phyloP scores from a whole-genome alignment of 208 protist species.

The Trypanosoma scelopori region DNA sequence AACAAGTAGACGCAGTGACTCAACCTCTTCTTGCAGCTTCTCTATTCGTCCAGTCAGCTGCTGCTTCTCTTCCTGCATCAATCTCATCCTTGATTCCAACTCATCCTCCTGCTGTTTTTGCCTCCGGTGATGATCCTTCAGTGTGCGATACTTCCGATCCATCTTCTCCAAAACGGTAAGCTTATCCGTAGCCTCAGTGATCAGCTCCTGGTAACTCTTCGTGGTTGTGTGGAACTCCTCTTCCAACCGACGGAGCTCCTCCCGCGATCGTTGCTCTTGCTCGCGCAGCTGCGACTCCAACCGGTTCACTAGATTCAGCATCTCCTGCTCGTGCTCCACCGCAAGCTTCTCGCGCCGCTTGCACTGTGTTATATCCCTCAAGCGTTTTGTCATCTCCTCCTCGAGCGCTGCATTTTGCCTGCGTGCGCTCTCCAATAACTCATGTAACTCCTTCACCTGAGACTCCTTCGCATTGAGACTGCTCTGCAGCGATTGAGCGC shows the following conservation, averaged over 20 bases:
- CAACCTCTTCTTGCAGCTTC: slow-evolving; percentile 31
- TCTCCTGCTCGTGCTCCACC: slow-evolving; percentile 25
- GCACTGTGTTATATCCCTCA: slow-evolving; percentile 25
- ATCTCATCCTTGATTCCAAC: neutral
- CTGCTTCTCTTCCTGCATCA: slow-evolving; percentile 35
- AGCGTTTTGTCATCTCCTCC: slow-evolving; percentile 28
- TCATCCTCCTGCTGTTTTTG: slow-evolving; percentile 23
- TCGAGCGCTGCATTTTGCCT: neutral
- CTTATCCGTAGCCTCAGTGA: slow-evolving; percentile 60
- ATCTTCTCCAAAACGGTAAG: slow-evolving; percentile 60
- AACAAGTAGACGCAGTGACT: slow-evolving; percentile 34
- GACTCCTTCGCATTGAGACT: slow-evolving; percentile 26
- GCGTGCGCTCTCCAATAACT: neutral
- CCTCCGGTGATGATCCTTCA: slow-evolving; percentile 48
- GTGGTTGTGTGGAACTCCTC: slow-evolving; percentile 64
- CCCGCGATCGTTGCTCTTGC: slow-evolving; percentile 49
- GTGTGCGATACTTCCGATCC: slow-evolving; percentile 67
- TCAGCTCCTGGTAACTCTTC: slow-evolving; percentile 63
- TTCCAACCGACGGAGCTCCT: slow-evolving; percentile 56
- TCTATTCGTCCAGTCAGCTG: slow-evolving; percentile 18
- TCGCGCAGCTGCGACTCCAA: slow-evolving; percentile 38
- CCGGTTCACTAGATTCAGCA: slow-evolving; percentile 14
- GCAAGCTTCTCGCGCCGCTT: slow-evolving; percentile 32
- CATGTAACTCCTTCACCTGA: slow-evolving; percentile 6
- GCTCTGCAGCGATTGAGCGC: neutral